Conservation (phyloP, 805 yeast species). For the Isabelozyma pseudorhagii region DNA sequence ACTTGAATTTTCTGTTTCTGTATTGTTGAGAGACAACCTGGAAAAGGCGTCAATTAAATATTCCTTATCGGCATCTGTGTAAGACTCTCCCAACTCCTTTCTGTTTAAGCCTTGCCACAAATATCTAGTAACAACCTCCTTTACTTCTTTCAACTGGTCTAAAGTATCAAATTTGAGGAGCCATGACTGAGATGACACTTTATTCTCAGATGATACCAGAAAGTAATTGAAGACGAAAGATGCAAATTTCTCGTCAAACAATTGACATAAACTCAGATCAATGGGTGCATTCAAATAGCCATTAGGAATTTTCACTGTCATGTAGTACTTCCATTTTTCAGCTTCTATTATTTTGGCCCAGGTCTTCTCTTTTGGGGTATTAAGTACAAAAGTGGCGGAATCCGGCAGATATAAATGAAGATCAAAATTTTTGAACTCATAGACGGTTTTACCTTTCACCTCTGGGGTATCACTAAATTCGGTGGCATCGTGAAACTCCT, state of each 20-base stretch:
- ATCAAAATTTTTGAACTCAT: slow-evolving; percentile 26
- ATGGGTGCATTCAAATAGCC: slow-evolving; percentile 10
- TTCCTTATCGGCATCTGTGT: slow-evolving; percentile 43
- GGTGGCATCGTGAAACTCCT: slow-evolving; percentile 9
- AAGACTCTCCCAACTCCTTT: slow-evolving; percentile 41
- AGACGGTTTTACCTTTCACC: slow-evolving; percentile 9
- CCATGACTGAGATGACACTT: slow-evolving; percentile 52
- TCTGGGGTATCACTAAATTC: neutral
- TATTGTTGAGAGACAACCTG: slow-evolving; percentile 26
- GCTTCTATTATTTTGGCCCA: slow-evolving; percentile 35
- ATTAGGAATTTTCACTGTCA: slow-evolving; percentile 36
- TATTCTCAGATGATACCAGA: slow-evolving; percentile 13
- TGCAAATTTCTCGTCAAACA: slow-evolving; percentile 53
- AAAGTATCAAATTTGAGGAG: slow-evolving; percentile 51
- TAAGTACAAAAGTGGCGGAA: slow-evolving; percentile 45
- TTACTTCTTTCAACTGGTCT: slow-evolving; percentile 47
- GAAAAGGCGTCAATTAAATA: slow-evolving; percentile 56
- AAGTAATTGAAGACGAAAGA: slow-evolving; percentile 67
- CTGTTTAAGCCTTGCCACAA: slow-evolving; percentile 62
- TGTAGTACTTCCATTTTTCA: slow-evolving; percentile 50
- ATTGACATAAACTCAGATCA: slow-evolving; percentile 55
- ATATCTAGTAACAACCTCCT: slow-evolving; percentile 46
- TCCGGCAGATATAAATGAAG: slow-evolving; percentile 58
- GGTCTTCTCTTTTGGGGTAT: slow-evolving; percentile 30
- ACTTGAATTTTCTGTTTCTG: slow-evolving; percentile 17